Evolutionary conservation across 345 rosid species (phyloP).

Genomic region (Lumnitzera racemosa): DNA sequence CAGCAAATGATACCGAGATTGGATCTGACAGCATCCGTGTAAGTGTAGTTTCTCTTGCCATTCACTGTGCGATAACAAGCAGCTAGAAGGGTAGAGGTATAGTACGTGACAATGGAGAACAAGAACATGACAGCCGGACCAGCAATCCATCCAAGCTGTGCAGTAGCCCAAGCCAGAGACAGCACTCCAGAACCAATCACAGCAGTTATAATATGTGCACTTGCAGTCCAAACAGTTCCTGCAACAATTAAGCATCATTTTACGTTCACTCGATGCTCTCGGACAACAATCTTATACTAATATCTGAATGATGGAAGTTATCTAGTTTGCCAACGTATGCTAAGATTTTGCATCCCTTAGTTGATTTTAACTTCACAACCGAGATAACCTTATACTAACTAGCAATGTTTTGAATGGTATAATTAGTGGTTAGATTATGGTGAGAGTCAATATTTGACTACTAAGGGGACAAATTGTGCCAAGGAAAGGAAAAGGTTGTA

Average conservation of each 20-base stretch:
- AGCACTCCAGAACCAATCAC: conserved; percentile 6
- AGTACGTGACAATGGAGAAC: conserved; percentile 4
- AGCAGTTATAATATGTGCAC: conserved; percentile 4
- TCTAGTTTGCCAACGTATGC: too few relatives aligned
- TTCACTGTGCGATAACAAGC: neutral
- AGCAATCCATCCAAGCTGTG: conserved; percentile 3
- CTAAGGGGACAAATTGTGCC: neutral
- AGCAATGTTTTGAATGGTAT: too few relatives aligned
- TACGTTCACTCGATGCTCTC: neutral
- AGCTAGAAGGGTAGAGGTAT: neutral
- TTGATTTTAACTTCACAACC: too few relatives aligned
- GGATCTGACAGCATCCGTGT: conserved; percentile 3
- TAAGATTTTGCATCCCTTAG: too few relatives aligned
- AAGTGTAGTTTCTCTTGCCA: conserved; percentile 5
- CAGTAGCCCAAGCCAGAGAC: conserved; percentile 4
- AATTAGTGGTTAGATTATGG: neutral
- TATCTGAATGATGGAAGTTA: too few relatives aligned
- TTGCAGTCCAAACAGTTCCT: conserved; percentile 6
- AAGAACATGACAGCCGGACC: neutral
- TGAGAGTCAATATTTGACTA: neutral
- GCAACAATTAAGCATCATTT: neutral
- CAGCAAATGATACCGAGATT: conserved; percentile 4
- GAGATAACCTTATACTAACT: too few relatives aligned
- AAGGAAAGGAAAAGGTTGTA: neutral
- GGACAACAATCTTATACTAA: too few relatives aligned